Evolutionary conservation across 1,139 yeast species (phyloP).

Genomic region (Kodamaea sp.): DNA sequence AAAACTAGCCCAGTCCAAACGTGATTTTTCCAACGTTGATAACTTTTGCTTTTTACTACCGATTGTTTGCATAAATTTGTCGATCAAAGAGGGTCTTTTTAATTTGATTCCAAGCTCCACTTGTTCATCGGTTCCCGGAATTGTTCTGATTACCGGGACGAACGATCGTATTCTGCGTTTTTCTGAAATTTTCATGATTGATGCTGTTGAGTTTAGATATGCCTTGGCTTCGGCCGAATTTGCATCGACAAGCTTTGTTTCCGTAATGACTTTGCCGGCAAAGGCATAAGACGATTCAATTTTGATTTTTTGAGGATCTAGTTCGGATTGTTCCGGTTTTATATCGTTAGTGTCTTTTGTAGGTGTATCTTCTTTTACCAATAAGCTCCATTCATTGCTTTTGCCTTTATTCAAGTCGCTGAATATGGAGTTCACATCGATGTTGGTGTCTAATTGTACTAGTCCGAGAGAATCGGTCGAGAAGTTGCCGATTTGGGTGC

Average conservation of each 20-base stretch:
- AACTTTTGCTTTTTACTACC: constrained; percentile 55
- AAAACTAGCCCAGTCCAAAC: constrained; percentile 93
- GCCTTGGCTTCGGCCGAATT: constrained; percentile 87
- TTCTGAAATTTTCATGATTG: constrained; percentile 18
- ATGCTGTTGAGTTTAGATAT: constrained; percentile 55
- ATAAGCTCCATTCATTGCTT: constrained; percentile 11
- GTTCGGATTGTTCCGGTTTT: not conserved
- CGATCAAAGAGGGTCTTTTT: constrained; percentile 75
- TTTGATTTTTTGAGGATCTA: constrained; percentile 50
- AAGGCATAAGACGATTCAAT: constrained; percentile 79
- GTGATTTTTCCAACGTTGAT: constrained; percentile 87
- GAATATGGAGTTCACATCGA: constrained; percentile 39
- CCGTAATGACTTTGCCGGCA: constrained; percentile 82
- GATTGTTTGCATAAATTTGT: constrained; percentile 41
- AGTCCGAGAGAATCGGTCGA: constrained; percentile 25
- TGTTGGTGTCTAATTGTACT: constrained; percentile 21
- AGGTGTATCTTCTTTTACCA: constrained; percentile 40
- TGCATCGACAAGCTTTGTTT: constrained; percentile 70
- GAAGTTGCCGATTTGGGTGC: constrained; percentile 15
- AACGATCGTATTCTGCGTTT: constrained; percentile 20
- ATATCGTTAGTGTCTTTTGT: constrained; percentile 5
- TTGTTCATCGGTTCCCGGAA: constrained; percentile 32
- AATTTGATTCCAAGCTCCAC: constrained; percentile 37
- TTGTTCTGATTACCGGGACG: constrained; percentile 36
- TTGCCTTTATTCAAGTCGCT: constrained; percentile 21